phyloP scores from a whole-genome alignment of 257 asterid species.

The Primulina eburnea region DNA sequence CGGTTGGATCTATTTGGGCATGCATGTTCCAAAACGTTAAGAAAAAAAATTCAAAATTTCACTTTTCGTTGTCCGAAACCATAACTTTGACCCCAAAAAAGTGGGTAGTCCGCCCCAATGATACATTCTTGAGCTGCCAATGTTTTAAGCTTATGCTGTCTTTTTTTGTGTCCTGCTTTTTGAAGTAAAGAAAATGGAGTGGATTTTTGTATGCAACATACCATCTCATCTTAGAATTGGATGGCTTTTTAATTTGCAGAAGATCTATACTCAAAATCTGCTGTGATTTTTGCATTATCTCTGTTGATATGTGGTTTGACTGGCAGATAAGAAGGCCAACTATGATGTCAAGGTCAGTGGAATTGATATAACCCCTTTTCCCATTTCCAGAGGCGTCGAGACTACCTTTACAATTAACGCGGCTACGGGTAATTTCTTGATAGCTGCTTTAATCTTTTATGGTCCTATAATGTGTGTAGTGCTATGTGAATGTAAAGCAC shows the following conservation, averaged over 20 bases:
- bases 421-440: conserved; percentile 27
- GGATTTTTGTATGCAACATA: too few relatives aligned
- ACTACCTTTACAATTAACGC: conserved; percentile 39
- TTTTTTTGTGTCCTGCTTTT: too few relatives aligned
- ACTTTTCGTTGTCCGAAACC: too few relatives aligned
- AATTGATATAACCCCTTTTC: conserved; percentile 41
- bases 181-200: too few relatives aligned
- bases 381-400: conserved; percentile 30
- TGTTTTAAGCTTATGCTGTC: too few relatives aligned
- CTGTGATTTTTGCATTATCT: neutral
- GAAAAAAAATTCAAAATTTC: too few relatives aligned
- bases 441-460: neutral
- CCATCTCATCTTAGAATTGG: too few relatives aligned
- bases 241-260: neutral
- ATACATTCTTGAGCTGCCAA: too few relatives aligned
- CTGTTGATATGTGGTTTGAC: neutral
- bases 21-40: too few relatives aligned
- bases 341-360: conserved; percentile 42
- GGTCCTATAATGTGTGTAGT: neutral
- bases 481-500: neutral
- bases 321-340: conserved; percentile 30
- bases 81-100: too few relatives aligned
- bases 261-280: neutral
- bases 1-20: neutral
- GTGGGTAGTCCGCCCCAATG: too few relatives aligned